Percentiles rank a stretch among this genome's conserved stretches.
Conservation (phyloP, 2,329 filamentous ascomycete genomes). For the Aureobasidium zeae region DNA sequence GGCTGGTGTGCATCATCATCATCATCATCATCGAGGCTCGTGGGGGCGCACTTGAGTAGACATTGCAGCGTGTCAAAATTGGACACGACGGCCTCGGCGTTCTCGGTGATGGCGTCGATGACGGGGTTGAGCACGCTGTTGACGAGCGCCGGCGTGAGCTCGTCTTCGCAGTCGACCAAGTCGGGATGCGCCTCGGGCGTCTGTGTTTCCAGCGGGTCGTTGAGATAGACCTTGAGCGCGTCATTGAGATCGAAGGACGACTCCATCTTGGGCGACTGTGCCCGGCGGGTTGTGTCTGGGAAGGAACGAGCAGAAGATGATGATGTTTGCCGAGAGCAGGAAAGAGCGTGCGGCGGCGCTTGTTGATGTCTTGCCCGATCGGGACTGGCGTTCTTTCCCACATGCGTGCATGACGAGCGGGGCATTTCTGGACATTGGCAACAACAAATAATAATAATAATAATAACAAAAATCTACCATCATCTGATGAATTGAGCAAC, state of each 20-base stretch:
- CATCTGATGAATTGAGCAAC: background rate
- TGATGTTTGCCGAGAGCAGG: conserved; percentile 13
- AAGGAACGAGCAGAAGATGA: conserved; percentile 1
- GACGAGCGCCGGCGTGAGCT: conserved; percentile 66
- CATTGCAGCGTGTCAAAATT: conserved; percentile 92
- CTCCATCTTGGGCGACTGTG: conserved; percentile 15
- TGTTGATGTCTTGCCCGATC: conserved; percentile 14
- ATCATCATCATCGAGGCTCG: conserved; percentile 29
- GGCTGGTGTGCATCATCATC: conserved; percentile 30
- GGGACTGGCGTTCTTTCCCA: conserved; percentile 4
- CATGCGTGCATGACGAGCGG: background rate
- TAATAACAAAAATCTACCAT: conserved; percentile 2
- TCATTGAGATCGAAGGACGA: conserved; percentile 86
- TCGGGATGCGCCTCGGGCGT: conserved; percentile 78
- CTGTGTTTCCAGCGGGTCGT: conserved; percentile 72
- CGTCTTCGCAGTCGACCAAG: conserved; percentile 85
- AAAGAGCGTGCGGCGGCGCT: no score
- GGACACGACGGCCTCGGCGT: conserved; percentile 73
- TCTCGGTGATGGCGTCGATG: conserved; percentile 83
- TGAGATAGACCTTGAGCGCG: conserved; percentile 93
- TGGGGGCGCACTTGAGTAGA: conserved; percentile 76
- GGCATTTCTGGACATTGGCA: background rate
- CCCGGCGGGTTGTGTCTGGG: background rate
- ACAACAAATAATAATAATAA: background rate
- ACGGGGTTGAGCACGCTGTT: conserved; percentile 85